phyloP scores from a whole-genome alignment of 169 alveolate genomes.

The Plasmodium gonderi region DNA sequence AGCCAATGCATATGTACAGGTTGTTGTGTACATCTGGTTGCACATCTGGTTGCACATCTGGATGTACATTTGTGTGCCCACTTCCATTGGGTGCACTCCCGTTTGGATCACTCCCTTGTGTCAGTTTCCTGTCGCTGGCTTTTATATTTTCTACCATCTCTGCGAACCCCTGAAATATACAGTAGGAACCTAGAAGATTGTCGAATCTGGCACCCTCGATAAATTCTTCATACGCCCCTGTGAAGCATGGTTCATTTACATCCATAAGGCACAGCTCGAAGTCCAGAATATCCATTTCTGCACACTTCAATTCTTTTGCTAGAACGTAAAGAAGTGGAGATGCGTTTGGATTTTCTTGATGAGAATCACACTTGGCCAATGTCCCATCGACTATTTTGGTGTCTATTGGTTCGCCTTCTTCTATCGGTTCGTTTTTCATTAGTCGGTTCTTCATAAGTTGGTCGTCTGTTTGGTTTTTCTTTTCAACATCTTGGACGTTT shows the following conservation, averaged over 20 bases:
- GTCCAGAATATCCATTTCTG: slow-evolving; percentile 82
- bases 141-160: slow-evolving; percentile 74
- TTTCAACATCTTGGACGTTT: not conserved
- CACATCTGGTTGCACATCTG: not conserved
- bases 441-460: too few relatives aligned
- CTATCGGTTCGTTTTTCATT: too few relatives aligned
- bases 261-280: slow-evolving; percentile 95
- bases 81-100: too few relatives aligned
- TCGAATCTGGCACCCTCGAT: slow-evolving; percentile 95
- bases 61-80: too few relatives aligned
- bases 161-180: slow-evolving; percentile 77
- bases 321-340: slow-evolving; percentile 41
- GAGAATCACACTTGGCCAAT: not conserved
- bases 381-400: too few relatives aligned
- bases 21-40: not conserved
- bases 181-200: slow-evolving; percentile 86
- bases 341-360: slow-evolving; percentile 4
- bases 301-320: slow-evolving; percentile 77
- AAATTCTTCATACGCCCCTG: slow-evolving; percentile 96
- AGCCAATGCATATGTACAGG: slow-evolving; percentile 54
- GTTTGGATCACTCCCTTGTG: too few relatives aligned
- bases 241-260: slow-evolving; percentile 87
- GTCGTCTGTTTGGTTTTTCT: not conserved
- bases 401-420: too few relatives aligned
- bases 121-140: not conserved